Evolutionary conservation across 1,139 yeast genomes (phyloP), one percentile per base, ranked within the genome.

Genomic region (Candida sp.): DNA sequence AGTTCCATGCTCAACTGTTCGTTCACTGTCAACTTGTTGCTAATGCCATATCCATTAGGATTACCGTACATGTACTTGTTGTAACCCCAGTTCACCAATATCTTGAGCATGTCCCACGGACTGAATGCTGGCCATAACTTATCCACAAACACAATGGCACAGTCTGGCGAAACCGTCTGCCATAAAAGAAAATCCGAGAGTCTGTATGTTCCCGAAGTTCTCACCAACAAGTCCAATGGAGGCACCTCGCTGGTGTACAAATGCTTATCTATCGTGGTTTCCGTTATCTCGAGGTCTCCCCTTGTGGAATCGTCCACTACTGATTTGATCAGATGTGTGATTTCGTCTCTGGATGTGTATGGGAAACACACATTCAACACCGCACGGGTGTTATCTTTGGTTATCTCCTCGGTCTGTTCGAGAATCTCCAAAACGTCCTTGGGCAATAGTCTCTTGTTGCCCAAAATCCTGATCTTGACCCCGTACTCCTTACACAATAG

Each of bases 291-390:
- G 17, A 59, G 52, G 40, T 57, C 61, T 26, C 56, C 48, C 32
- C 40, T 52, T 6, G 39, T 66, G 58, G 58, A 66, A 58, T 72
- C 66, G 22, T 66, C 63, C 7, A 89, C 87, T 7, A 84, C 75
- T 6, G 67, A 62, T 52, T 78, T 78, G 49, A 94, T 81, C 31
- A 94, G 79, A 50, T 83, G 83, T 2, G 96, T 79, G 54, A 94
- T 90, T 64, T 94, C 99, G 64, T 93, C 96, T 59, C 98, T 78
- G 11, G 98, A 86, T 0, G 99, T 94, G 70, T 94, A 94, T 1
- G 98, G 98, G 71, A 94, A 91, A 68, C 99, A 94, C 38, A 94
- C 90, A 65, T 94, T 94, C 51, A 94, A 75, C 5, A 84, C 80
- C 0, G 96, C 97, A 50, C 90, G 77, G 23, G 68, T 72, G 66